These are phyloP conservation scores for Zoysia matrella DNA, from an alignment of 202 grass and related monocot species.

Conservation along the genomic window DNA sequence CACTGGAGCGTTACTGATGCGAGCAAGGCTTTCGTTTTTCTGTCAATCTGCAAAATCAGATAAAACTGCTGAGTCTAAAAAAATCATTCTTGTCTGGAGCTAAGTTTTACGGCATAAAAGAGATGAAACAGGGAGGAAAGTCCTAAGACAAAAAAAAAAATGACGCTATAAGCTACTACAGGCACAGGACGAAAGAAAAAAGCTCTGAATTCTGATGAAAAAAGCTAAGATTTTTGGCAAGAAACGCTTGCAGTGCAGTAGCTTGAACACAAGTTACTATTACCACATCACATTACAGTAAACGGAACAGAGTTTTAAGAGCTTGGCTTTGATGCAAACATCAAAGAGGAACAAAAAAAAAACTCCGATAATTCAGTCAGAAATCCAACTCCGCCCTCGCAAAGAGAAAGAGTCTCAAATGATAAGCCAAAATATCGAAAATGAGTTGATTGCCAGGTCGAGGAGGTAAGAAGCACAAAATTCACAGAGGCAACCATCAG, in stretches of 20 bases:
- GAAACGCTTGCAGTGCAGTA: neutral
- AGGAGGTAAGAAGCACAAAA: constrained; percentile 27
- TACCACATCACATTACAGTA: neutral
- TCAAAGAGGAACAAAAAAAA: constrained; percentile 21
- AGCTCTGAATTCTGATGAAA: constrained; percentile 29
- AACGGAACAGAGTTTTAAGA: constrained; percentile 42
- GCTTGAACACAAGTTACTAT: constrained; percentile 6
- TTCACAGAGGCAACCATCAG: constrained; percentile 17
- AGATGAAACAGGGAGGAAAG: neutral
- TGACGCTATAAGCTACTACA: constrained; percentile 15
- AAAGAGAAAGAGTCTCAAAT: neutral
- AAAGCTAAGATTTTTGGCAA: constrained; percentile 20
- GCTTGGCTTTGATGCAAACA: constrained; percentile 25
- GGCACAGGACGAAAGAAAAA: neutral
- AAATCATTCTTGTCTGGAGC: neutral
- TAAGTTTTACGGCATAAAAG: constrained; percentile 38
- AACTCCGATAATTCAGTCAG: constrained; percentile 9
- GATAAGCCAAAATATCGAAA: neutral
- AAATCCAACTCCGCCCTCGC: constrained; percentile 20
- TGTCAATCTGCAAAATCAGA: constrained; percentile 55
- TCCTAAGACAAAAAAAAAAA: constrained; percentile 20
- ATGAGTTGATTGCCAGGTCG: neutral
- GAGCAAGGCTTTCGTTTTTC: constrained; percentile 8
- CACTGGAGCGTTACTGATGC: neutral
- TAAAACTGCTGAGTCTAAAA: constrained; percentile 35